Evolutionary conservation across 2,329 filamentous ascomycete species (phyloP).

Genomic region (Hymenoscyphus fructigenus): DNA sequence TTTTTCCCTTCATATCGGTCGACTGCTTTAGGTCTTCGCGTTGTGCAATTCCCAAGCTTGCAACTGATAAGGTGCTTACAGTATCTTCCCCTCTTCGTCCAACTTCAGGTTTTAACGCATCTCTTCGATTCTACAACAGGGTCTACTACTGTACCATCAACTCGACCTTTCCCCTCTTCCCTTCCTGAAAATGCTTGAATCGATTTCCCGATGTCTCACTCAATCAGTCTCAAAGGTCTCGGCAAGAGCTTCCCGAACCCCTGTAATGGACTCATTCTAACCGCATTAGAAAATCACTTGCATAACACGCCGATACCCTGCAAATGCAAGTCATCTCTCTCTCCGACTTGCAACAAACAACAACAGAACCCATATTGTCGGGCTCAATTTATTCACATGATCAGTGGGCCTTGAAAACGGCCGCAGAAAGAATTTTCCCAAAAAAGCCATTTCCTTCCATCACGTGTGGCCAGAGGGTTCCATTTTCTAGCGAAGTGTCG

Average conservation of each 20-base stretch:
- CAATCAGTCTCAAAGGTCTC: not conserved
- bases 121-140: not conserved
- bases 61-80: not conserved
- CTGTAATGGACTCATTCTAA: not conserved
- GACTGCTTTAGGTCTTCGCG: not conserved
- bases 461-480: not conserved
- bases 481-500: not conserved
- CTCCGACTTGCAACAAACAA: slow-evolving; percentile 17
- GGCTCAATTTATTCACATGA: slow-evolving; percentile 13
- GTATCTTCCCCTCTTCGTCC: no score
- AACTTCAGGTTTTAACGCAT: no score
- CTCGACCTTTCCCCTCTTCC: not conserved
- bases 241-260: not conserved
- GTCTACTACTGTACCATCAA: no score
- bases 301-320: slow-evolving; percentile 3
- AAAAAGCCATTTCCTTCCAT: not conserved
- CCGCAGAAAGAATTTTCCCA: not conserved
- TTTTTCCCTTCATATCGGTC: not conserved
- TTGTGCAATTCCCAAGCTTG: no score
- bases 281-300: not conserved
- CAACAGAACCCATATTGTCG: not conserved
- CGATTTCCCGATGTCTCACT: not conserved
- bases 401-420: not conserved
- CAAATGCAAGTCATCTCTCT: slow-evolving; percentile 10
- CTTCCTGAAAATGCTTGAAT: not conserved